Evolutionary conservation across 768 basidiomycete genomes (phyloP), one percentile per base, ranked within the genome.

Genomic region (Leccinellum rugosiceps): DNA sequence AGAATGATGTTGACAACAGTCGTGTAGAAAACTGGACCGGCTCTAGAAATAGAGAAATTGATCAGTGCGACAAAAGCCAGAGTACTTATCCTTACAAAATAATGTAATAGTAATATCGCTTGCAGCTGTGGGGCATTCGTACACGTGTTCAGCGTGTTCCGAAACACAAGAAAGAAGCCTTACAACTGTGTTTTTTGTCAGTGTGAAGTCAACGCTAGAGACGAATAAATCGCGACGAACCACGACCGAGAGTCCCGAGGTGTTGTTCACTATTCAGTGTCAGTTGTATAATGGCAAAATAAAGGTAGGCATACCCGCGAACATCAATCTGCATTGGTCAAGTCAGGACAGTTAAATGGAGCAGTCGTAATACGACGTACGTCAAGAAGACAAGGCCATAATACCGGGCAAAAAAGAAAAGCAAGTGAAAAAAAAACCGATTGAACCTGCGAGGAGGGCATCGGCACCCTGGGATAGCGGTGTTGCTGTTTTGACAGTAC

Each of bases 371-470:
- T 8, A 26, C 10, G 45, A 56, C 59, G 28, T 14, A 68, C 64
- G 51, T 53, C 32, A 66, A 57, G 52, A 56, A 68, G 26, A 69
- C n/a, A 30, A 67, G 38, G 13, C 67, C 66, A 19, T 68, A 68
- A 48, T 69, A 68, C 21, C 67, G 64, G 21, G 65, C 52, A 32
- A 68, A 64, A 26, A 69, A 43, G 48, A 66, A 68, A 26, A 68
- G 53, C 2, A 53, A 15, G 31, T 31, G 54, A n/a, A 68, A 11
- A 30, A 69, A 14, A 15, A 54, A 13, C 21, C n/a, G 59, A 21
- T 53, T 61, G n/a, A 30, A 14, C 32, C 34, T 58, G 14, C 28
- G 47, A 30, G 43, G 43, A 26, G 43, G n/a, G 21, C 3, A 43
- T 25, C 23, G n/a, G 19, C 4, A 43, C 9, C 44, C 21, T 15